A percentile compares a stretch with the other conserved stretches of the same genome.
Evolutionary conservation across 352 stramenopile genomes (phyloP).

Genomic region (Globisporangium emineosum): DNA sequence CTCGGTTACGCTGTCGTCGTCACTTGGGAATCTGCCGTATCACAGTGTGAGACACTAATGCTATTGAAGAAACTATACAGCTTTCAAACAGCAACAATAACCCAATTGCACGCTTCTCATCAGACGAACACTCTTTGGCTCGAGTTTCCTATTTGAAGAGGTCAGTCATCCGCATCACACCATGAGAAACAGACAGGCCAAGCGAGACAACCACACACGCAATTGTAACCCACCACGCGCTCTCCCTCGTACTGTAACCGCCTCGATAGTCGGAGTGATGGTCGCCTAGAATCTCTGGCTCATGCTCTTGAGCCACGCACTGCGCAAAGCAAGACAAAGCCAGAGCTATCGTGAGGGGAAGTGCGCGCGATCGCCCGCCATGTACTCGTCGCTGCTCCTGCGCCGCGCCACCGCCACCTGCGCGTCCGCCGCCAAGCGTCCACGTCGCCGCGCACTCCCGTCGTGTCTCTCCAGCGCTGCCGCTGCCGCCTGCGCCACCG

Average conservation of each 20-base stretch:
- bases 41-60: background rate
- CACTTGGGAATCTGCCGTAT: background rate
- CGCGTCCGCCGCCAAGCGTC: slow-evolving; percentile 7
- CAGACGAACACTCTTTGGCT: background rate
- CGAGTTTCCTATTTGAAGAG: background rate
- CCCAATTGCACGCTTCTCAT: background rate
- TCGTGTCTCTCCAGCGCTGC: slow-evolving; percentile 6
- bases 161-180: background rate
- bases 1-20: background rate
- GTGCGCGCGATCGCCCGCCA: background rate
- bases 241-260: too few species aligned
- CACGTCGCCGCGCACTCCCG: slow-evolving; percentile 9
- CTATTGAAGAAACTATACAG: background rate
- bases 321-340: slow-evolving; percentile 1
- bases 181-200: background rate
- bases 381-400: slow-evolving; percentile 21
- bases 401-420: slow-evolving; percentile 10
- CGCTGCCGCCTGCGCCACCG: background rate
- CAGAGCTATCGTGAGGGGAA: background rate
- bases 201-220: background rate
- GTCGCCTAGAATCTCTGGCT: slow-evolving; percentile 11
- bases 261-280: slow-evolving; percentile 3
- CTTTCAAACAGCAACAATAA: background rate
- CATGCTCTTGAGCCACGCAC: slow-evolving; percentile 5
- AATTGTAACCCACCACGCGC: background rate